phyloP scores from a whole-genome alignment of 1,284 basidiomycete genomes.

The Cryptococcus neoformans region DNA sequence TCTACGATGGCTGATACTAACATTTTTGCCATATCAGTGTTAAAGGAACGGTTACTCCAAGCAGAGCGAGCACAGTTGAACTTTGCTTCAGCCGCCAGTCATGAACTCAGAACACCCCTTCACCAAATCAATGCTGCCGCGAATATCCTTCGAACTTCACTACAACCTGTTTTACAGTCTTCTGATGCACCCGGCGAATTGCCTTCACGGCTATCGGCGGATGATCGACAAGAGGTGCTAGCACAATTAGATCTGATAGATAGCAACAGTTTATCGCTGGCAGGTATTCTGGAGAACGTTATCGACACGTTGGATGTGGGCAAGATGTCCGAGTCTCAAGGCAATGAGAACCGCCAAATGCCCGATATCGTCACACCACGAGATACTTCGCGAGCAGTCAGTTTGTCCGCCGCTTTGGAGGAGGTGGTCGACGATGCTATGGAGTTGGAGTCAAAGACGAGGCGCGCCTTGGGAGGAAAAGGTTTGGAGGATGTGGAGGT shows the following conservation, averaged over 20 bases:
- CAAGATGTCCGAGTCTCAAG: conserved; percentile 8
- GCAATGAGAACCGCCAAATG: conserved; percentile 8
- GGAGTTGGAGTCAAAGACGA: conserved; percentile 22
- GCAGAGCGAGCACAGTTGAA: conserved; percentile 44
- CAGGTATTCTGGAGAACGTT: conserved; percentile 48
- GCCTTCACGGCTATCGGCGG: conserved; percentile 17
- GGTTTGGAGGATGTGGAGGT: conserved; percentile 34
- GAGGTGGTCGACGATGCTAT: conserved; percentile 28
- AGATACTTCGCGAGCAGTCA: neutral
- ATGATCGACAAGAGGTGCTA: conserved; percentile 37
- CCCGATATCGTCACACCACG: conserved; percentile 1
- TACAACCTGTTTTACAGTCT: conserved; percentile 8
- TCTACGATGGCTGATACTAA: conserved; percentile 18
- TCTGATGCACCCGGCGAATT: conserved; percentile 8
- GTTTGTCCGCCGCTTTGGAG: conserved; percentile 25
- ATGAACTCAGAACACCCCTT: conserved; percentile 47
- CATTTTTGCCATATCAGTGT: conserved; percentile 26
- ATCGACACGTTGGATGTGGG: conserved; percentile 34
- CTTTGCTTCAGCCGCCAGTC: conserved; percentile 44
- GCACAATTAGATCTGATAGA: conserved; percentile 46
- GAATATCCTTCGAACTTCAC: conserved; percentile 37
- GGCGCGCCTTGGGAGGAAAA: conserved; percentile 22
- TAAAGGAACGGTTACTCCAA: conserved; percentile 32
- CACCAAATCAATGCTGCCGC: conserved; percentile 49
- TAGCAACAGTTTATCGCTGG: conserved; percentile 41